Conservation (phyloP, 176 grass and related monocot genomes). For the Leersia perrieri region DNA sequence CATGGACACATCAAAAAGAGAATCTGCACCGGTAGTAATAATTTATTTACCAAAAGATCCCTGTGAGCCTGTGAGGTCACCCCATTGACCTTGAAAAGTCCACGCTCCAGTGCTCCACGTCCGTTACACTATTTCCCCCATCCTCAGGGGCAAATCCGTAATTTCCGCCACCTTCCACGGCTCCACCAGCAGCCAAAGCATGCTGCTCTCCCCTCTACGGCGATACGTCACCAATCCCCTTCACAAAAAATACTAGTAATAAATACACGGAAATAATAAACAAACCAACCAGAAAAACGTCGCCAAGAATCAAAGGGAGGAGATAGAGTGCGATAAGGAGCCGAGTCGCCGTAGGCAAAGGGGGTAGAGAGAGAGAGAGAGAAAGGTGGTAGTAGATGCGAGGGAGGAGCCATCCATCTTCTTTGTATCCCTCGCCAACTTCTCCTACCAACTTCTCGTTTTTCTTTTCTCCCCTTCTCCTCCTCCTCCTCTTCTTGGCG, state of each 20-base stretch:
- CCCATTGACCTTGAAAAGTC: constrained; percentile 36
- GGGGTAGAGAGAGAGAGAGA: constrained; percentile 15
- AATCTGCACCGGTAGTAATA: not conserved
- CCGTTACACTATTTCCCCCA: not conserved
- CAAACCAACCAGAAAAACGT: constrained; percentile 5
- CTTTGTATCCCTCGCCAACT: constrained; percentile 73
- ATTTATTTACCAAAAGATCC: not conserved
- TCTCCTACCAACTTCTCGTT: constrained; percentile 59
- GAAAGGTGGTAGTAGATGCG: constrained; percentile 56
- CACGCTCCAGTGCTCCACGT: not conserved
- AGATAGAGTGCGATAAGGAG: constrained; percentile 39
- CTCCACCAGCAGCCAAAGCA: constrained; percentile 1
- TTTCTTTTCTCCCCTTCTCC: not conserved
- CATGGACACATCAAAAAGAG: too few species aligned
- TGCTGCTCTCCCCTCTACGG: not conserved
- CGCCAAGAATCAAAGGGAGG: constrained; percentile 18
- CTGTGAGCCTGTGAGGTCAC: not conserved
- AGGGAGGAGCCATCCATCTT: constrained; percentile 52
- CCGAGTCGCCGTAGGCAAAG: not conserved
- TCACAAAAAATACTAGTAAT: constrained; percentile 42
- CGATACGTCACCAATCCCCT: constrained; percentile 36
- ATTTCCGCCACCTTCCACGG: not conserved
- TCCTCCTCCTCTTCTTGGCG: not conserved
- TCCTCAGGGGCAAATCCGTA: constrained; percentile 7
- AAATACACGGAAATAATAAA: not conserved